Conservation (phyloP, 257 asterid species). For the Asclepias syriaca region DNA sequence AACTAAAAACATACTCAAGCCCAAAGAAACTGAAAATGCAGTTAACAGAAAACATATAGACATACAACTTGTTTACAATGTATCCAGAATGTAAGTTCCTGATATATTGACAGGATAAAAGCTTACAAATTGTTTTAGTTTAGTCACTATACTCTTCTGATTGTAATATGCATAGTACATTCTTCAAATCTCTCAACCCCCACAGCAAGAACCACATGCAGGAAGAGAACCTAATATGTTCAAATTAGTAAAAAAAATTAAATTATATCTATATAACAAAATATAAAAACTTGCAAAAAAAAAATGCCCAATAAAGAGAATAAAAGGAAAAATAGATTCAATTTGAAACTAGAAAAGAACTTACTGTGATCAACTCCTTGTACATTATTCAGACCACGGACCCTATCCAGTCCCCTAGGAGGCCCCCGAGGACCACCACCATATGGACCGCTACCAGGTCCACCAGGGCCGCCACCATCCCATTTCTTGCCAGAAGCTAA, state of each 20-base stretch:
- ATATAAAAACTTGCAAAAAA: background rate
- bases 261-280: too few relatives aligned
- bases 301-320: background rate
- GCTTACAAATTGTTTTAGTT: background rate
- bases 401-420: slow-evolving; percentile 79
- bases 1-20: background rate
- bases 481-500: slow-evolving; percentile 89
- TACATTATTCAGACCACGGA: slow-evolving; percentile 51
- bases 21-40: background rate
- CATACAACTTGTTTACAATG: background rate
- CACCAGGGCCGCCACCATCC: slow-evolving; percentile 96
- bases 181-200: slow-evolving; percentile 35
- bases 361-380: slow-evolving; percentile 90
- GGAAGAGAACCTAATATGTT: slow-evolving; percentile 65
- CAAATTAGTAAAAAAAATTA: background rate
- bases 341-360: slow-evolving; percentile 19
- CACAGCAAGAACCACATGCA: slow-evolving; percentile 98
- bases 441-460: slow-evolving; percentile 78
- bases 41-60: background rate
- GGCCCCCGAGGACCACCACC: slow-evolving; percentile 96
- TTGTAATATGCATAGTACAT: background rate
- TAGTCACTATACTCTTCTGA: slow-evolving; percentile 10
- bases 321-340: background rate
- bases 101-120: slow-evolving; percentile 7
- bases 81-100: background rate